Evolutionary conservation across 495 filamentous ascomycete genomes (phyloP).

Genomic region (Penicillium canariense): DNA sequence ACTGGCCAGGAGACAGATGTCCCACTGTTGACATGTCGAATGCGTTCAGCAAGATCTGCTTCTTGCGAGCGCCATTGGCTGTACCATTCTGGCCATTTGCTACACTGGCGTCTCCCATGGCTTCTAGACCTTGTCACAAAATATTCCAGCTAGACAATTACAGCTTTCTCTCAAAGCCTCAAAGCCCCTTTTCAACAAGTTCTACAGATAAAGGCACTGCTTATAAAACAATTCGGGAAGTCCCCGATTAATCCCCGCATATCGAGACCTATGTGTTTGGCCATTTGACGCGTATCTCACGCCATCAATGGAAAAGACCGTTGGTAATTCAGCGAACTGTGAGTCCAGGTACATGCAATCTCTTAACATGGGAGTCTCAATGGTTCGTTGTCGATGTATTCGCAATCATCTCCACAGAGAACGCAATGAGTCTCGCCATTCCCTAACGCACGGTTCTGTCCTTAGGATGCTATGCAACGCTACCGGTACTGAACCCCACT

Average conservation of each 20-base stretch:
- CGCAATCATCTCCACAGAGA: slow-evolving; percentile 27
- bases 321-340: slow-evolving; percentile 6
- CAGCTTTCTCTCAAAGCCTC: background rate
- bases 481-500: background rate
- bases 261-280: slow-evolving; percentile 2
- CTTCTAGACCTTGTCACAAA: background rate
- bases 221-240: background rate
- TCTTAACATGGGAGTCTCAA: background rate
- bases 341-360: background rate
- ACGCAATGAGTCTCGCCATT: slow-evolving; percentile 7
- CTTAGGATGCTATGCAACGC: background rate
- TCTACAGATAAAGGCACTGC: background rate
- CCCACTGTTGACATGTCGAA: slow-evolving; percentile 63
- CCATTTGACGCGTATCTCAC: slow-evolving; percentile 12
- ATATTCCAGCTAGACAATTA: no score
- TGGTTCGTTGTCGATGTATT: slow-evolving; percentile 5
- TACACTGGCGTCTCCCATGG: slow-evolving; percentile 20
- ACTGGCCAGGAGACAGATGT: slow-evolving; percentile 63
- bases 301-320: slow-evolving; percentile 12
- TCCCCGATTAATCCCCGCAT: background rate
- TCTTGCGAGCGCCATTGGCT: slow-evolving; percentile 37
- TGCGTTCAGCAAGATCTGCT: slow-evolving; percentile 62
- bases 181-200: background rate
- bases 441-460: background rate
- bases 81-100: slow-evolving; percentile 7